Conservation (phyloP, 495 filamentous ascomycete genomes). For the Podospora bellae-mahoneyi region DNA sequence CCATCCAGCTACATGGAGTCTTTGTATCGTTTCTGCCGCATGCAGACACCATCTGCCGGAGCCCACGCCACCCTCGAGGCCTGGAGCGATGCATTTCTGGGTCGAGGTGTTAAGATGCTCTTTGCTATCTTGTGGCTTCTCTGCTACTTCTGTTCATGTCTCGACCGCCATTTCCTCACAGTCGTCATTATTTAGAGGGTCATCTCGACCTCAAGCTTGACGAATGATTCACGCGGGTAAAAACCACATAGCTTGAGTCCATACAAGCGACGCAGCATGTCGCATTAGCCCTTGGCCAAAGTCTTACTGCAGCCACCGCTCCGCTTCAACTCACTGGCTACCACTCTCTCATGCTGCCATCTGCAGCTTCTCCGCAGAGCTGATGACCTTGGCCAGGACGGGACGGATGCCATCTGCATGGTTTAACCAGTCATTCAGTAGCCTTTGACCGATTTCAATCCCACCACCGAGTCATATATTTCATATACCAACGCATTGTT, state of each 20-base stretch:
- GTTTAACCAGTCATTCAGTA: conserved; percentile 2
- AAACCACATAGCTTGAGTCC: not conserved
- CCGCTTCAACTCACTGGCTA: not conserved
- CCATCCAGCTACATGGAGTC: not conserved
- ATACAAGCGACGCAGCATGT: not conserved
- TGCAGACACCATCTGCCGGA: not conserved
- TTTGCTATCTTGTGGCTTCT: not conserved
- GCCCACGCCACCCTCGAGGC: not conserved
- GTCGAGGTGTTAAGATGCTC: not conserved
- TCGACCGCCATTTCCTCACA: not conserved
- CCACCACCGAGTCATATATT: not conserved
- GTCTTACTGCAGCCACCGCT: not conserved
- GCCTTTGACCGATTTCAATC: not conserved
- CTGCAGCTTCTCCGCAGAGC: not conserved
- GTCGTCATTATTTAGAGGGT: not conserved
- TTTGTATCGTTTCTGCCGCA: not conserved
- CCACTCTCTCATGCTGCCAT: not conserved
- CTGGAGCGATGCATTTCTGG: not conserved
- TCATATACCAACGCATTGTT: not conserved
- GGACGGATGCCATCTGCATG: not conserved
- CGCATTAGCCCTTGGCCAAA: not conserved
- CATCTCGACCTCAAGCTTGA: not conserved
- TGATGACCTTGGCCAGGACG: not conserved
- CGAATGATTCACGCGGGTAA: not conserved
- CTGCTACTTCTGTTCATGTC: not conserved